Percentiles rank a stretch among this genome's conserved stretches.
Evolutionary conservation across 805 yeast genomes (phyloP).

Genomic region (Huiozyma naganishii): DNA sequence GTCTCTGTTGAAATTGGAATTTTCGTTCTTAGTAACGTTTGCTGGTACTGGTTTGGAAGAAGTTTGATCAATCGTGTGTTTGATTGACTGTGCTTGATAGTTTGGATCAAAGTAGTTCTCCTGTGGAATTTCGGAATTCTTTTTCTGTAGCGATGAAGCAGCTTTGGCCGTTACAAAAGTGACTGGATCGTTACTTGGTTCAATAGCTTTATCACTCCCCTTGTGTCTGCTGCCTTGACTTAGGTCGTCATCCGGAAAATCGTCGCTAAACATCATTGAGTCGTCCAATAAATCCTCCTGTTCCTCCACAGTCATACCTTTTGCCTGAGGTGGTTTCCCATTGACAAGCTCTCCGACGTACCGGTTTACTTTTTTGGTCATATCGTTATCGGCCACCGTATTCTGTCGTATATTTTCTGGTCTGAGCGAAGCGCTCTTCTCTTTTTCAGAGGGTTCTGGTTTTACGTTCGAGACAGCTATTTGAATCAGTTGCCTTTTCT

Average conservation of each 20-base stretch:
- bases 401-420: not conserved
- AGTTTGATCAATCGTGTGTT: constrained; percentile 54
- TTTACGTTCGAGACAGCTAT: constrained; percentile 1
- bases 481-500: constrained; percentile 17
- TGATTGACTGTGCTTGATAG: constrained; percentile 44
- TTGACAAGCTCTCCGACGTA: not conserved
- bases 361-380: not conserved
- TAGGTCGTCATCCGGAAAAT: constrained; percentile 30
- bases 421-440: not conserved
- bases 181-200: constrained; percentile 5
- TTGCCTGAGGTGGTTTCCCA: not conserved
- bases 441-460: not conserved
- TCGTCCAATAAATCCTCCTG: constrained; percentile 37
- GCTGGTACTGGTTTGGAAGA: constrained; percentile 49
- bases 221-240: not conserved
- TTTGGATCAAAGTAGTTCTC: constrained; percentile 44
- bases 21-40: constrained; percentile 17
- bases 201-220: constrained; percentile 5
- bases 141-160: constrained; percentile 45
- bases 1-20: constrained; percentile 14
- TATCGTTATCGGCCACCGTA: not conserved
- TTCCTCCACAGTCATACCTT: constrained; percentile 1
- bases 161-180: constrained; percentile 56
- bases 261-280: constrained; percentile 45
- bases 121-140: constrained; percentile 27